phyloP scores from a whole-genome alignment of 768 basidiomycete genomes.

The Lentinula edodes region DNA sequence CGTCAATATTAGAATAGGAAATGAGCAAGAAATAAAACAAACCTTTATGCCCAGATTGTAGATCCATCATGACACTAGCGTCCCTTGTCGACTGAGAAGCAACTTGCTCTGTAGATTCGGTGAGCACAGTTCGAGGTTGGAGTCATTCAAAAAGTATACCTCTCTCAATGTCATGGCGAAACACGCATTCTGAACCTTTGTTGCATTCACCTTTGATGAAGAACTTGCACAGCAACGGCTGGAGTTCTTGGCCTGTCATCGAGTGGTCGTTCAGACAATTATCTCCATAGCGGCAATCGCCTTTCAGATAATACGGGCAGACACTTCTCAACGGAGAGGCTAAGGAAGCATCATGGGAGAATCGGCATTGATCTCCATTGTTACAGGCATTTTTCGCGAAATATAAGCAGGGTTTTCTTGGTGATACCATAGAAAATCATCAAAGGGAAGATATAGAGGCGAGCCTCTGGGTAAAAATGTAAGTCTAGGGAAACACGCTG shows the following conservation, averaged over 20 bases:
- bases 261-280: slow-evolving; percentile 13
- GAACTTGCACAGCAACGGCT: slow-evolving; percentile 17
- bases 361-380: slow-evolving; percentile 2
- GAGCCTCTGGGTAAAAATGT: neutral
- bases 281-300: slow-evolving; percentile 19
- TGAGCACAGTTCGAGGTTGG: neutral
- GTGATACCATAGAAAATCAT: neutral
- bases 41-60: neutral
- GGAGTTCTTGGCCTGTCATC: neutral
- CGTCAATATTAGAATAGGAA: neutral
- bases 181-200: slow-evolving; percentile 21
- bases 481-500: too few relatives aligned
- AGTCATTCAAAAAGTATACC: neutral
- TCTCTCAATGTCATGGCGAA: slow-evolving; percentile 15
- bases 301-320: slow-evolving; percentile 18
- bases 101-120: neutral
- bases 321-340: neutral
- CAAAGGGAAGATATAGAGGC: neutral
- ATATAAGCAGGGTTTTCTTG: neutral
- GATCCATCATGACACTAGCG: too few relatives aligned
- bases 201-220: slow-evolving; percentile 19
- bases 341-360: slow-evolving; percentile 3
- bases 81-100: neutral
- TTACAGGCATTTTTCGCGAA: slow-evolving; percentile 7
- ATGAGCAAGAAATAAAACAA: neutral